Evolutionary conservation across 352 stramenopile genomes (phyloP), one percentile per base, ranked within the genome.

Genomic region (Thalassiosira mediterranea): DNA sequence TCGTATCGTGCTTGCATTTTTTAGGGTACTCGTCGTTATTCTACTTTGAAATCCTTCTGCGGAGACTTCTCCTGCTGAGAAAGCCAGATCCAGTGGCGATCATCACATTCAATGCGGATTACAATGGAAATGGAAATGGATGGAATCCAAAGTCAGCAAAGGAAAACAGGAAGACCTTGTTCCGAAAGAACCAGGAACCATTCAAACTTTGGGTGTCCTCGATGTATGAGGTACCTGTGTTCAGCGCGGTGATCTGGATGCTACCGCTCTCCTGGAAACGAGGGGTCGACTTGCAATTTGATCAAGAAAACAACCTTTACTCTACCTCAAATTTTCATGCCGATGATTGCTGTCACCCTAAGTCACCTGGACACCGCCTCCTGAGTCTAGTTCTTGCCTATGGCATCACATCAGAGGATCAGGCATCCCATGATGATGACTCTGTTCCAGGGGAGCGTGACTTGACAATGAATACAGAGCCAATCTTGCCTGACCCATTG

Each of bases 21-120:
- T n/a, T n/a, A n/a, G n/a, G n/a, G n/a, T n/a, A n/a, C n/a, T n/a
- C n/a, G n/a, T n/a, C n/a, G n/a, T n/a, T n/a, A n/a, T 56, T 25
- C 59, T 74, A 75, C 40, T 59, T 37, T 23, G 61, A 73, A 69
- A 37, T 69, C 11, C 29, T 82, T 11, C 26, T 82, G 0, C 59
- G 73, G 4, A 29, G 54, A 7, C 53, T 82, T 3, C 37, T 82
- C 0, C 58, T 82, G 21, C 23, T 74, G n/a, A 38, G 73, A 49
- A 82, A 82, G 57, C 73, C 73, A 10, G 65, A 76, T 47, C 66
- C 64, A 28, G 10, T 70, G 7, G 73, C 73, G 3, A 73, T 82
- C 4, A 46, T 82, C 17, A 76, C 60, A 11, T 82, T 82, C 47
- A 82, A 82, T 40, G 73, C 73, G 23, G 73, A 82, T n/a, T 82